Conservation (phyloP, 2,329 filamentous ascomycete genomes). For the Tolypocladium capitatum region DNA sequence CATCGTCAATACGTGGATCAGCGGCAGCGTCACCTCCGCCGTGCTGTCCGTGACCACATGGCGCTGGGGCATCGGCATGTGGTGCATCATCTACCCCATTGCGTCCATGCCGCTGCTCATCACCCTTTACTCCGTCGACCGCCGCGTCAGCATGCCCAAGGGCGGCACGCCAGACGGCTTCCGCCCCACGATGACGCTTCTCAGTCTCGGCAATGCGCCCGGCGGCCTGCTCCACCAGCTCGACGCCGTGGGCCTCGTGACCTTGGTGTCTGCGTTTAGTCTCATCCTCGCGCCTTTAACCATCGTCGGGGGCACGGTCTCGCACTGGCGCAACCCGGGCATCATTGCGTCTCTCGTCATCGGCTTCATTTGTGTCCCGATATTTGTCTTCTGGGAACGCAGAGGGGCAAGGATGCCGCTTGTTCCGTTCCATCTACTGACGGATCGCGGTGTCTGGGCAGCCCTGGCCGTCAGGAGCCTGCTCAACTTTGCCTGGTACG, state of each 20-base stretch:
- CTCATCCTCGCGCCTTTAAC: constrained; percentile 39
- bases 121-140: constrained; percentile 22
- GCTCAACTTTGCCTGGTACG: constrained; percentile 39
- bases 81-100: constrained; percentile 45
- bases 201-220: constrained; percentile 16
- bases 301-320: constrained; percentile 33
- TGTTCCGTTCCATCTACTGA: constrained; percentile 43
- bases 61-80: constrained; percentile 54
- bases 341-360: constrained; percentile 37
- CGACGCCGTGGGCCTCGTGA: constrained; percentile 34
- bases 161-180: background rate
- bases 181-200: background rate
- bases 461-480: constrained; percentile 39
- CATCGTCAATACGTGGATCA: constrained; percentile 50
- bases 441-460: constrained; percentile 48
- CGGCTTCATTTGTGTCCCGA: constrained; percentile 33
- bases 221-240: constrained; percentile 42
- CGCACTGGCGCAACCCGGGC: constrained; percentile 35
- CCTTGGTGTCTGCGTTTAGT: constrained; percentile 31
- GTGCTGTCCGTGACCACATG: constrained; percentile 38
- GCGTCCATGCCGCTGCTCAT: constrained; percentile 40
- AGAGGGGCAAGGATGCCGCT: constrained; percentile 35
- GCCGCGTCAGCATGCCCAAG: constrained; percentile 3
- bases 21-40: constrained; percentile 39
- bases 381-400: constrained; percentile 41